phyloP scores from a whole-genome alignment of 1,139 yeast species.

The Debaryomyces nepalensis region DNA sequence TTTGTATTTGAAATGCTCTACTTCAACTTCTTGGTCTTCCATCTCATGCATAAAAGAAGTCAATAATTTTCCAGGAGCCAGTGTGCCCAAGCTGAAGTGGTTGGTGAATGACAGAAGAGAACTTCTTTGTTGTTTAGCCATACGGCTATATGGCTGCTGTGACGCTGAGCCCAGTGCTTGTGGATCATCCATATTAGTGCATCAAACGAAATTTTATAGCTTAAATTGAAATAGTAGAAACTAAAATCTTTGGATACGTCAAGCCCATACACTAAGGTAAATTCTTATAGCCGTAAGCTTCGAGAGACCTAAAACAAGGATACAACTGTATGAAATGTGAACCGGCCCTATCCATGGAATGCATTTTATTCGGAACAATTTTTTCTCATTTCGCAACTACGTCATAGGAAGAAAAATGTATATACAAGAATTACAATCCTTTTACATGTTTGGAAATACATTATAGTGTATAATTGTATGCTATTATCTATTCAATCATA shows the following conservation, averaged over 20 bases:
- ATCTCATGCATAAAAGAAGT: slow-evolving; percentile 28
- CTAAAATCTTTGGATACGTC: too few relatives aligned
- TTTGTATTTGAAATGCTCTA: slow-evolving; percentile 72
- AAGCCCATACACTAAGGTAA: too few relatives aligned
- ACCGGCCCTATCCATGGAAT: too few relatives aligned
- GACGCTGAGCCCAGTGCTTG: slow-evolving; percentile 2
- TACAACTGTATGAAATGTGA: too few relatives aligned
- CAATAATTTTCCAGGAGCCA: slow-evolving; percentile 29
- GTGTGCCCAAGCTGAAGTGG: slow-evolving; percentile 11
- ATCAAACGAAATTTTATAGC: slow-evolving; percentile 3
- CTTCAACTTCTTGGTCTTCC: slow-evolving; percentile 57
- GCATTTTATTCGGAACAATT: not conserved
- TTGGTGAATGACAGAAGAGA: slow-evolving; percentile 1
- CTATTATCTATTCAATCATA: too few relatives aligned
- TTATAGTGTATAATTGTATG: not conserved
- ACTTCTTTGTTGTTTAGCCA: not conserved
- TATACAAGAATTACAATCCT: too few relatives aligned
- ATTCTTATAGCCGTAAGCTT: not conserved
- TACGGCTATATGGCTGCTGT: not conserved
- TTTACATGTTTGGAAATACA: too few relatives aligned
- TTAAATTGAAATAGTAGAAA: too few relatives aligned
- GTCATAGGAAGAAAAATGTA: not conserved
- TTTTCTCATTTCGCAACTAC: slow-evolving; percentile 5
- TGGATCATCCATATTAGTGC: slow-evolving; percentile 2
- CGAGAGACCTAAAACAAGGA: not conserved